Percentiles rank a stretch among this genome's conserved stretches.
Conservation (phyloP, 2,329 filamentous ascomycete genomes). For the Aspergillus fischeri region DNA sequence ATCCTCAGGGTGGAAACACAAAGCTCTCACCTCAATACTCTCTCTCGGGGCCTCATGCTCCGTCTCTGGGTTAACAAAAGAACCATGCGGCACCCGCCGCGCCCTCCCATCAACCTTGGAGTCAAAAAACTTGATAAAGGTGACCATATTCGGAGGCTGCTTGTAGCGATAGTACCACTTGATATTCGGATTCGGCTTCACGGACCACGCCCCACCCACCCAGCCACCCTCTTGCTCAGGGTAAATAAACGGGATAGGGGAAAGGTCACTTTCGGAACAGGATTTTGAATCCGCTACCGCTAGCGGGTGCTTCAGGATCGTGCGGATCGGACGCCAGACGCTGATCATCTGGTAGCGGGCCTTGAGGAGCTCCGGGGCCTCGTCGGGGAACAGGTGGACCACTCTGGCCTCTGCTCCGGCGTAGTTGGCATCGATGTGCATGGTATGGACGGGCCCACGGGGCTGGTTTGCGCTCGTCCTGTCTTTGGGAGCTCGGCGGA, state of each 20-base stretch:
- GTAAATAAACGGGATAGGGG: conserved; percentile 49
- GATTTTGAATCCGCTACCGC: conserved; percentile 50
- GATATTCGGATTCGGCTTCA: conserved; percentile 42
- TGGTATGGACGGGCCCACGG: conserved; percentile 47
- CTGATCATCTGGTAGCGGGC: conserved; percentile 49
- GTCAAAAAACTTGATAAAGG: conserved; percentile 61
- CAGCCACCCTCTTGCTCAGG: conserved; percentile 34
- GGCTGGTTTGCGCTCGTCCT: conserved; percentile 29
- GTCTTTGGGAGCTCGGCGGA: conserved; percentile 37
- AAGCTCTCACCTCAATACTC: conserved; percentile 55
- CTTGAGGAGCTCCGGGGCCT: conserved; percentile 41
- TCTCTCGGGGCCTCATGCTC: conserved; percentile 38
- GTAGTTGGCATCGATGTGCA: conserved; percentile 51
- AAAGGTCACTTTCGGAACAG: conserved; percentile 49
- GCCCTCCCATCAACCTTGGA: conserved; percentile 53
- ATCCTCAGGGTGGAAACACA: conserved; percentile 50
- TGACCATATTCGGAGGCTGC: conserved; percentile 51
- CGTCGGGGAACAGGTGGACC: conserved; percentile 41
- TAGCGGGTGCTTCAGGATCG: conserved; percentile 52
- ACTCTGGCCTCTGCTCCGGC: conserved; percentile 42
- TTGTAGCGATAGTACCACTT: conserved; percentile 53
- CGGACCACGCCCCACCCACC: conserved; percentile 47
- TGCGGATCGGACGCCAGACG: conserved; percentile 49
- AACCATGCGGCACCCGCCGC: conserved; percentile 51
- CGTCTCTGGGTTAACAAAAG: conserved; percentile 50